These are phyloP conservation scores for Galeopsis tetrahit DNA, from an alignment of 257 asterid species.

Conservation along the genomic window DNA sequence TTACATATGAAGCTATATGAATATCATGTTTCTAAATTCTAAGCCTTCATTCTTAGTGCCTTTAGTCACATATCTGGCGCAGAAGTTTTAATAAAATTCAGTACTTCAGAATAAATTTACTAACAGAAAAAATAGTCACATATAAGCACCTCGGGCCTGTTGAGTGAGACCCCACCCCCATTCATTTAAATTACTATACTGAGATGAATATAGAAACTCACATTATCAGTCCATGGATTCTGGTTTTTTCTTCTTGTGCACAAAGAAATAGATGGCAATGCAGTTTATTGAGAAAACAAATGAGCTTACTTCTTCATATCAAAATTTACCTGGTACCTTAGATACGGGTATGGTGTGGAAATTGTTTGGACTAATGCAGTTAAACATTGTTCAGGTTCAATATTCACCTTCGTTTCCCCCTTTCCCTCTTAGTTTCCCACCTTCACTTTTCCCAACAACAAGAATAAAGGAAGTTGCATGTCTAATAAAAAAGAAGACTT, in stretches of 20 bases:
- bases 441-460: neutral
- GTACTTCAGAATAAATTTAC: neutral
- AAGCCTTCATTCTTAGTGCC: neutral
- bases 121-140: neutral
- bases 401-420: neutral
- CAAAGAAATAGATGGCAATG: neutral
- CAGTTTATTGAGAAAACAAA: neutral
- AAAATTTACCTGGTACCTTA: neutral
- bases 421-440: neutral
- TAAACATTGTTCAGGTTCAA: neutral
- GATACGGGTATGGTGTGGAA: neutral
- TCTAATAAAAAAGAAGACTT: neutral
- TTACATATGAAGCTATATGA: neutral
- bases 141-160: neutral
- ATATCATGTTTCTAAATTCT: constrained; percentile 6
- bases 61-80: neutral
- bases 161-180: no score
- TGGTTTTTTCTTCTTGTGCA: no score
- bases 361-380: neutral
- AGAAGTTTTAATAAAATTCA: neutral
- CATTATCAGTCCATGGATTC: no score
- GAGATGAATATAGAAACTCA: no score
- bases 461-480: constrained; percentile 7
- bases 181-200: neutral
- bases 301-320: neutral